phyloP scores from a whole-genome alignment of 352 stramenopile species.

The Blastocystis sp. region DNA sequence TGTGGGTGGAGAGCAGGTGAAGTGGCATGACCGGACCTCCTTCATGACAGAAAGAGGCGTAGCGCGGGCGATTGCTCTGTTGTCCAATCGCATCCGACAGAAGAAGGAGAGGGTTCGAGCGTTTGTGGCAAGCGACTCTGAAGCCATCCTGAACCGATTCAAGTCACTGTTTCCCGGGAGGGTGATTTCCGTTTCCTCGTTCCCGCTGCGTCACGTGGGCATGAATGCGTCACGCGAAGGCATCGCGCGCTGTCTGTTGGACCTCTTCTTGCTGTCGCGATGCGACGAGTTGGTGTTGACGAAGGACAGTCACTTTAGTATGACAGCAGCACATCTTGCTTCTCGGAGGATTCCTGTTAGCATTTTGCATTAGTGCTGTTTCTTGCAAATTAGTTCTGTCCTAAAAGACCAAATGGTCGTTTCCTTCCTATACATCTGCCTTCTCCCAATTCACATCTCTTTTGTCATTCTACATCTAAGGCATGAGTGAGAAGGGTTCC shows the following conservation, averaged over 20 bases:
- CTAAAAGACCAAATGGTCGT: too few species aligned
- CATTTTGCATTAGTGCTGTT: constrained; percentile 6
- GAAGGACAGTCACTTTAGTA: constrained; percentile 43
- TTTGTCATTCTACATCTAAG: background rate
- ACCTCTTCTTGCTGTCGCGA: constrained; percentile 35
- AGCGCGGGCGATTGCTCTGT: background rate
- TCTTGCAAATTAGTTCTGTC: background rate
- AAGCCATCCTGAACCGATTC: background rate
- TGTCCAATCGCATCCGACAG: background rate
- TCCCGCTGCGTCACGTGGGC: constrained; percentile 35
- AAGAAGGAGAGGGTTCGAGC: background rate
- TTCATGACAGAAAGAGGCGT: constrained; percentile 8
- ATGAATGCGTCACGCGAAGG: constrained; percentile 22
- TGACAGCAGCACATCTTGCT: constrained; percentile 22
- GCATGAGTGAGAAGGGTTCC: too few species aligned
- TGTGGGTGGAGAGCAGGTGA: background rate
- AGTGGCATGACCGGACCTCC: background rate
- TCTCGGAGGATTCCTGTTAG: background rate
- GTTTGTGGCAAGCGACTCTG: constrained; percentile 29
- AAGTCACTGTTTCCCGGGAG: background rate
- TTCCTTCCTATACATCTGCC: too few species aligned
- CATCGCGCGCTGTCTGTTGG: background rate
- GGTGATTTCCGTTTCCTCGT: background rate
- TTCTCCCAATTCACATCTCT: background rate
- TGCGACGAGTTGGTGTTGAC: constrained; percentile 38